Evolutionary conservation across 2,329 filamentous ascomycete genomes (phyloP), one percentile per base, ranked within the genome.

Genomic region (Aspergillus amoenus): DNA sequence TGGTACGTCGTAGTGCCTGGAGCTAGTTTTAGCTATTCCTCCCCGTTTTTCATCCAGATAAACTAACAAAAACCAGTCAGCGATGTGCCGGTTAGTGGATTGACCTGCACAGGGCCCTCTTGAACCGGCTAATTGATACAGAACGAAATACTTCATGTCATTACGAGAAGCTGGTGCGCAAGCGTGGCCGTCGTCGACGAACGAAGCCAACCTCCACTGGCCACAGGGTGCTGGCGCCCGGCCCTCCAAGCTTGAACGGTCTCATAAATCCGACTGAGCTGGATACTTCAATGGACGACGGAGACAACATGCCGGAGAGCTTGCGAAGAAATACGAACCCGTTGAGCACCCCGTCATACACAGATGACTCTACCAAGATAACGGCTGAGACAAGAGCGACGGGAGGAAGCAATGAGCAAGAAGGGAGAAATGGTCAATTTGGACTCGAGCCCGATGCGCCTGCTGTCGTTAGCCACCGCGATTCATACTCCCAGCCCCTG

Each of bases 151-250:
- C 32, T 12, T n/a, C 22, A 11, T 56, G 54, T 17, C 54, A 56
- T 24, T 56, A 56, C 46, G 54, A 56, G 22, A 56, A 56, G n/a
- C 24, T 46, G 5, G 54, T 56, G 21, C 47, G 54, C 3, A 56
- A 56, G 24, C 54, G 54, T 17, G 54, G 54, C 17, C 54, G 54
- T 22, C 54, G 54, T 12, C 54, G 54, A 2, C 47, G 54, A 22
- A 46, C 47, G 32, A 56, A 46, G 43, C 50, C 43, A 22, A 40
- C 41, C 3, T 41, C 54, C 7, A 43, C 41, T 22, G 41, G 18
- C 8, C 48, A 56, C 17, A 27, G 54, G 46, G 21, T 42, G 2
- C 47, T 56, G 13, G 54, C 54, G 22, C 54, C 54, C 27, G 47
- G 47, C 5, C 54, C 54, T n/a, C 22, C 30, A 17, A 51, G 32